Evolutionary conservation across 2,329 filamentous ascomycete genomes (phyloP).

Genomic region (Curvularia spicifera): DNA sequence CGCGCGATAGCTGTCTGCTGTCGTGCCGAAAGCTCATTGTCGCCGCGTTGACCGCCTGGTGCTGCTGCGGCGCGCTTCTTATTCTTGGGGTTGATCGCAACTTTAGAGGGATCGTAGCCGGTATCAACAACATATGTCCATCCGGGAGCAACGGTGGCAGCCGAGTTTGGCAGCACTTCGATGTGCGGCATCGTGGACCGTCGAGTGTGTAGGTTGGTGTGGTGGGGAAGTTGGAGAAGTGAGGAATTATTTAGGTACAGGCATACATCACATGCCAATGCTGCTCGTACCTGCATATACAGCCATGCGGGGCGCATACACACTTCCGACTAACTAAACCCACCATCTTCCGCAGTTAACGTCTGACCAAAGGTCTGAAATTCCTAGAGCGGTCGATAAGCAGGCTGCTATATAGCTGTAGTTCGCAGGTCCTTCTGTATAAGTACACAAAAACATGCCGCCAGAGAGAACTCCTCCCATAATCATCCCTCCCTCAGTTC

Average conservation of each 20-base stretch:
- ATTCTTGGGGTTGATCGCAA: slow-evolving; percentile 59
- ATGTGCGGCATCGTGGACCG: slow-evolving; percentile 68
- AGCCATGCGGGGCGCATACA: slow-evolving; percentile 21
- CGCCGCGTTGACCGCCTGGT: slow-evolving; percentile 43
- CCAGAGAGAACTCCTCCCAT: slow-evolving; percentile 40
- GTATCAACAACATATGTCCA: slow-evolving; percentile 92
- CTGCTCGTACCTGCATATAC: slow-evolving; percentile 15
- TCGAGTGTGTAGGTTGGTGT: slow-evolving; percentile 9
- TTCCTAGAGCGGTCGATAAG: background rate
- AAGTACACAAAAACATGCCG: slow-evolving; percentile 5
- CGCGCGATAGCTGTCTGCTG: slow-evolving; percentile 82
- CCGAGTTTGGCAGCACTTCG: slow-evolving; percentile 76
- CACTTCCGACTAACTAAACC: background rate
- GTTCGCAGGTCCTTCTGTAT: background rate
- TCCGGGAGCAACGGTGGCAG: slow-evolving; percentile 75
- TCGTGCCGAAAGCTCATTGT: slow-evolving; percentile 73
- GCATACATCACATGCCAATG: slow-evolving; percentile 21
- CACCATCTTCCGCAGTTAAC: background rate
- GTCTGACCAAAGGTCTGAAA: background rate
- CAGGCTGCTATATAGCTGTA: background rate
- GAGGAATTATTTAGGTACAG: slow-evolving; percentile 8
- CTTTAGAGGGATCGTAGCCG: slow-evolving; percentile 63
- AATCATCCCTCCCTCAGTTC: slow-evolving; percentile 45
- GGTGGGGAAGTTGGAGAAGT: slow-evolving; percentile 16
- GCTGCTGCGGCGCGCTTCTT: slow-evolving; percentile 69